phyloP scores from a whole-genome alignment of 75 land plant genomes.

The Isoetes taiwanensis region DNA sequence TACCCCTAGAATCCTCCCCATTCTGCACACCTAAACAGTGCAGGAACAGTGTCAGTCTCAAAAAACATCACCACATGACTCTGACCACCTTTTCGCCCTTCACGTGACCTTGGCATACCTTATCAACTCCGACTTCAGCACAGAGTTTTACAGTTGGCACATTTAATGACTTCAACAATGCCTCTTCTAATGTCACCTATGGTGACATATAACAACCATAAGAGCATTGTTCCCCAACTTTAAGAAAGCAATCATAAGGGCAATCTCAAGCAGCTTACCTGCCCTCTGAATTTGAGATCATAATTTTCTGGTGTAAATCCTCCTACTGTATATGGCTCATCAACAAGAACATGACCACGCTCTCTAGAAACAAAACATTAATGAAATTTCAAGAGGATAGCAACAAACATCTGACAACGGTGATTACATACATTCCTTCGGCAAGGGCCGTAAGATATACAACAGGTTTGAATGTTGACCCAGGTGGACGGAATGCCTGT shows the following conservation, averaged over 20 bases:
- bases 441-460: slow-evolving; percentile 40
- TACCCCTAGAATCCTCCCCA: slow-evolving; percentile 31
- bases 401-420: not conserved
- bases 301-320: slow-evolving; percentile 31
- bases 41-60: not conserved
- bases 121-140: slow-evolving; percentile 31
- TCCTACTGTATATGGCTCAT: slow-evolving; percentile 25
- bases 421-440: slow-evolving; percentile 32
- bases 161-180: slow-evolving; percentile 20
- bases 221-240: not conserved
- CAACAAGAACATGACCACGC: slow-evolving; percentile 20
- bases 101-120: slow-evolving; percentile 14
- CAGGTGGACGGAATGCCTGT: slow-evolving; percentile 32
- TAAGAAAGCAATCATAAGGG: not conserved
- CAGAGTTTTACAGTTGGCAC: slow-evolving; percentile 35
- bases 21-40: slow-evolving; percentile 22
- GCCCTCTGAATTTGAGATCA: slow-evolving; percentile 29
- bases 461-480: slow-evolving; percentile 34
- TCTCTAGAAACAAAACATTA: slow-evolving; percentile 8
- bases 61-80: not conserved
- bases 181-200: slow-evolving; percentile 32
- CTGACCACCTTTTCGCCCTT: too few species aligned
- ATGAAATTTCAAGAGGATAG: not conserved
- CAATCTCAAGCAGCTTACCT: slow-evolving; percentile 13
- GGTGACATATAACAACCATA: not conserved